phyloP scores from a whole-genome alignment of 2,329 filamentous ascomycete species.

The Penicillium sp. region DNA sequence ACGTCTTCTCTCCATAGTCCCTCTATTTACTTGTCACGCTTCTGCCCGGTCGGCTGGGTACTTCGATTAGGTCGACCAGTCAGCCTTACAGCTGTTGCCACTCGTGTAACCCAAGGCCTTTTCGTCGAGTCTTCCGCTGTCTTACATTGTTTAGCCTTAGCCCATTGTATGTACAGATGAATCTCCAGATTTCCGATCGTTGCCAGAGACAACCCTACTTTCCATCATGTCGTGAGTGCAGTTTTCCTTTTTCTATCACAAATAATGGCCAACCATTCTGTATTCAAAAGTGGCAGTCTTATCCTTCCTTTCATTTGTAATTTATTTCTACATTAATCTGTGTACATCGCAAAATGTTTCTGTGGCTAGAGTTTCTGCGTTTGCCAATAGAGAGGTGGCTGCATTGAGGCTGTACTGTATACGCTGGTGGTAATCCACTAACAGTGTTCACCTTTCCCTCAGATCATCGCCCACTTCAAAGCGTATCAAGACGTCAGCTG shows the following conservation, averaged over 20 bases:
- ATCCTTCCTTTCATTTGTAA: background rate
- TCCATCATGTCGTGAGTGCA: slow-evolving; percentile 41
- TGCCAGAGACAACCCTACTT: slow-evolving; percentile 21
- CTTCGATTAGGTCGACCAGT: background rate
- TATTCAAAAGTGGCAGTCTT: background rate
- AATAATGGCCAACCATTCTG: background rate
- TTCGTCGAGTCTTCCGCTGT: slow-evolving; percentile 6
- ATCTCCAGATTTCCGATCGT: slow-evolving; percentile 31
- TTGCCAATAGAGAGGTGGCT: background rate
- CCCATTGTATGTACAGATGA: slow-evolving; percentile 35
- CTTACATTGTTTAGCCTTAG: slow-evolving; percentile 4
- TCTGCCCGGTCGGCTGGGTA: background rate
- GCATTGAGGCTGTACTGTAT: background rate
- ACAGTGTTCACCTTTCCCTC: slow-evolving; percentile 1
- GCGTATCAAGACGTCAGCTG: slow-evolving; percentile 37
- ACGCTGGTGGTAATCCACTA: background rate
- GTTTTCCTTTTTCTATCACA: background rate
- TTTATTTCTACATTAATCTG: background rate
- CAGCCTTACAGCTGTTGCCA: slow-evolving; percentile 5
- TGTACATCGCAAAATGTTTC: slow-evolving; percentile 1
- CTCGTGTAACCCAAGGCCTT: slow-evolving; percentile 1
- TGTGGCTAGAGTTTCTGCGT: background rate
- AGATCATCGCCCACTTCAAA: slow-evolving; percentile 42
- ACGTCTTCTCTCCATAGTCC: background rate
- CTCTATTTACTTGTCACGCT: background rate